Evolutionary conservation across 202 grass and related monocot genomes (phyloP), one percentile per base, ranked within the genome.

Genomic region (Elaeis oleifera): DNA sequence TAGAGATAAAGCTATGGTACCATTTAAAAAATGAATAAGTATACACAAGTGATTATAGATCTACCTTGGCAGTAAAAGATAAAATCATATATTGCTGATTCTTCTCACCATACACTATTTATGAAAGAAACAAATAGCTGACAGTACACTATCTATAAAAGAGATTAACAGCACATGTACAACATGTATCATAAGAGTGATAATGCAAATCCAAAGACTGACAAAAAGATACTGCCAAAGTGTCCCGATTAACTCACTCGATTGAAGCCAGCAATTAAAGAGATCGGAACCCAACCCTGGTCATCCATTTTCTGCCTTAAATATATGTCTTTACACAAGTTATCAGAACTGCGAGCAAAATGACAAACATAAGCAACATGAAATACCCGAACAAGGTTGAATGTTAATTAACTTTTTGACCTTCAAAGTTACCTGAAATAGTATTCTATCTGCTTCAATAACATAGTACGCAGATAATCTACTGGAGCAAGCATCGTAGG

Each of bases 241-340:
- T 19, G 61, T 61, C 58, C 17, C 17, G 16, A 76, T 36, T 48
- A 48, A 73, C 87, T 68, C 64, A 96, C 84, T 72, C 51, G 39
- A 7, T 83, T 82, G 22, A 96, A 96, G 26, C 39, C 18, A 61
- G 79, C 65, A 29, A 96, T 83, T 5, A 96, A 1, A 1, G 83
- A 74, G 32, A 90, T 73, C 18, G 62, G 53, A 32, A 96, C 91
- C 91, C 91, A 96, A 59, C 91, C 91, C 31, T 85, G 84, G 59
- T 83, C 70, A 71, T 90, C 73, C 91, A 96, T 96, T 0, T 59
- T 60, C 15, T 56, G 68, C 18, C 81, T 66, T 61, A 96, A 65
- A 28, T 64, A 85, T 19, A 69, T 62, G 54, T 96, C 87, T 17
- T 74, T 80, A 29, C 84, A 81, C 31, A 96, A 66, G 76, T 96